Base-by-base conservation (phyloP, 2,329 filamentous ascomycete species). In the Rutstroemia sp. region DNA sequence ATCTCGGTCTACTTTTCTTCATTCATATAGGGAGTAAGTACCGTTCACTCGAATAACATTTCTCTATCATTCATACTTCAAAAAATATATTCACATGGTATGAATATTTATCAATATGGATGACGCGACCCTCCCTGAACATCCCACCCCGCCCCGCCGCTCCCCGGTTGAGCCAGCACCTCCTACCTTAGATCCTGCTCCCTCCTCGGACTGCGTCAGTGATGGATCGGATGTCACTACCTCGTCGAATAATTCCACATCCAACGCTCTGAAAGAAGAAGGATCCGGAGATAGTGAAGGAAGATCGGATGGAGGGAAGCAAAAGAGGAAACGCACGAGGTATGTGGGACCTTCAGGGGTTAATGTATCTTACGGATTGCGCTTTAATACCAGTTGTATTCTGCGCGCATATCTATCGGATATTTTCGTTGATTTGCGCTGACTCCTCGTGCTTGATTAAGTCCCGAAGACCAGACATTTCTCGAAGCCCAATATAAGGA, bases 381-480 rank as follows among this genome's bases (percentile, higher is more conserved):
- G 23, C 42, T 44, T 23, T 19, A 45, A 23, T 21, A 45, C 3
- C 10, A 21, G 5, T 45, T 19, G 4, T 45, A 12, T 14, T 45
- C 42, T 45, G 12, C 42, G 12, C 8, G 12, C n/a, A 45, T 21
- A 23, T 7, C 17, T 45, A 5, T 23, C 42, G 12, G 12, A 14
- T 25, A 12, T 6, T 14, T 5, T 25, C 19, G 9, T 45, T 21
- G n/a, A 21, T 14, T 21, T 25, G 42, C 51, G 57, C 62, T 66
- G 59, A 64, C 38, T 23, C 39, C 45, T 42, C 42, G n/a, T 42
- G 6, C 27, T n/a, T 30, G 19, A 16, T 56, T 39, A 50, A 95
- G 90, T 68, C 86, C 88, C 42, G 88, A 92, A 72, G 92, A 97
- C 75, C 92, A 96, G 75, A 82, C 86, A 52, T 82, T 95, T 53